Conservation (phyloP, 805 yeast genomes). For the Kluyveromyces dobzhanskii region DNA sequence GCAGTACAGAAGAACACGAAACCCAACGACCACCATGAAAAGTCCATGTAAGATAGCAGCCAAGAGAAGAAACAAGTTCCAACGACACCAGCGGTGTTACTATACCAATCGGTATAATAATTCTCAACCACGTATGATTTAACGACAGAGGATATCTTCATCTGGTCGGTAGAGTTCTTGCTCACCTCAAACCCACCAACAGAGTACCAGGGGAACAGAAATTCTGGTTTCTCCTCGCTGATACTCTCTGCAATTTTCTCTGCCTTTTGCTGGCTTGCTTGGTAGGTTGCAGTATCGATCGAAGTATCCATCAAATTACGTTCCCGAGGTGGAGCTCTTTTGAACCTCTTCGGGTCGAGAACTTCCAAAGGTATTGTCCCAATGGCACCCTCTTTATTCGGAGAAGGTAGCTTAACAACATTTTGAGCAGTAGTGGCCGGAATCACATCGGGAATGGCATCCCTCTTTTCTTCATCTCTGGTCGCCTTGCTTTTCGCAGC, state of each 20-base stretch:
- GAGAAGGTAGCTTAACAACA: constrained; percentile 17
- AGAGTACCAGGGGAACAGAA: constrained; percentile 31
- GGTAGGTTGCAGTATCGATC: constrained; percentile 17
- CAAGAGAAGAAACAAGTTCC: constrained; percentile 72
- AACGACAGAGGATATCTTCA: constrained; percentile 29
- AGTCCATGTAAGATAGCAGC: constrained; percentile 53
- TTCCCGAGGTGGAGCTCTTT: constrained; percentile 18
- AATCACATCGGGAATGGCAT: constrained; percentile 3
- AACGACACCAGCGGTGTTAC: constrained; percentile 53
- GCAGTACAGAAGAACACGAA: constrained; percentile 53
- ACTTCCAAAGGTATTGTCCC: constrained; percentile 26
- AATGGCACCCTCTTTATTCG: constrained; percentile 21
- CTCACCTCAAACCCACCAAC: constrained; percentile 23
- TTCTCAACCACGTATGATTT: constrained; percentile 59
- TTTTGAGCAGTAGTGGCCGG: constrained; percentile 21
- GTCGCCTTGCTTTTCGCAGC: background rate
- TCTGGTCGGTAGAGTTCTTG: constrained; percentile 7
- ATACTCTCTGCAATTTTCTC: constrained; percentile 10
- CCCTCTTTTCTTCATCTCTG: background rate
- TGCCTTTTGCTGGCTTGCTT: constrained; percentile 9
- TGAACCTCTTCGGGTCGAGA: constrained; percentile 18
- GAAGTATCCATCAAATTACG: constrained; percentile 26
- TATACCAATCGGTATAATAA: constrained; percentile 64
- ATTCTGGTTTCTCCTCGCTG: constrained; percentile 10
- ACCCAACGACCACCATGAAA: constrained; percentile 54